A percentile compares a stretch with the other conserved stretches of the same genome.
Conservation (phyloP, 129 eudicot species). For the Pittosporum tobira region DNA sequence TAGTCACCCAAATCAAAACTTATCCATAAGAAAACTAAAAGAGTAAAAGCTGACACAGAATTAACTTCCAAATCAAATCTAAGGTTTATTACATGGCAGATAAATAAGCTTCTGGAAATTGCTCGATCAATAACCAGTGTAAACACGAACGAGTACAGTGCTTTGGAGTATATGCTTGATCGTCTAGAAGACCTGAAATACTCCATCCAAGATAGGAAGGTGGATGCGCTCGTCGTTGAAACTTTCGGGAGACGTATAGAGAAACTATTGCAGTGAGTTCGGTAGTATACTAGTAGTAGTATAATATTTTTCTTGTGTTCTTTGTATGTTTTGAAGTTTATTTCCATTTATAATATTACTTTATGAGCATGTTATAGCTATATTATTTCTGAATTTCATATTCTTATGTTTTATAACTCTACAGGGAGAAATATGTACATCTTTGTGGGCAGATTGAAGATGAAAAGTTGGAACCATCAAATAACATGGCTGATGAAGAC, state of each 20-base stretch:
- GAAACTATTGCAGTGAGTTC: constrained; percentile 89
- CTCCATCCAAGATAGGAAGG: constrained; percentile 86
- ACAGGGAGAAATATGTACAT: constrained; percentile 83
- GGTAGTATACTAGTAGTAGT: neutral
- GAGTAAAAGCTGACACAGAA: no score
- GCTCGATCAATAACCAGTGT: constrained; percentile 65
- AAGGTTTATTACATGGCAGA: constrained; percentile 56
- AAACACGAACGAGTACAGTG: constrained; percentile 64
- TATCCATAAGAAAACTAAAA: no score
- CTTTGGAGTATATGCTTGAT: constrained; percentile 69
- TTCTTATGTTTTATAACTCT: constrained; percentile 11
- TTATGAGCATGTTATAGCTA: constrained; percentile 1
- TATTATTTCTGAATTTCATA: constrained; percentile 10
- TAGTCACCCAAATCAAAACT: no score
- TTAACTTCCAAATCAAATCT: no score
- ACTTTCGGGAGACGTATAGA: constrained; percentile 97
- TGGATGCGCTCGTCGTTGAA: constrained; percentile 96
- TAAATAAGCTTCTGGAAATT: constrained; percentile 75
- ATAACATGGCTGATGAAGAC: constrained; percentile 47
- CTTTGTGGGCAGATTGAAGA: constrained; percentile 93
- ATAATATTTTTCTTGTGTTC: neutral
- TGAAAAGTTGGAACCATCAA: constrained; percentile 44
- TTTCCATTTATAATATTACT: neutral
- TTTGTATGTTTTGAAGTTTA: neutral
- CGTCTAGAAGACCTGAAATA: constrained; percentile 78